Base-by-base conservation (phyloP, 2,329 filamentous ascomycete species). In the Colletotrichum filicis region DNA sequence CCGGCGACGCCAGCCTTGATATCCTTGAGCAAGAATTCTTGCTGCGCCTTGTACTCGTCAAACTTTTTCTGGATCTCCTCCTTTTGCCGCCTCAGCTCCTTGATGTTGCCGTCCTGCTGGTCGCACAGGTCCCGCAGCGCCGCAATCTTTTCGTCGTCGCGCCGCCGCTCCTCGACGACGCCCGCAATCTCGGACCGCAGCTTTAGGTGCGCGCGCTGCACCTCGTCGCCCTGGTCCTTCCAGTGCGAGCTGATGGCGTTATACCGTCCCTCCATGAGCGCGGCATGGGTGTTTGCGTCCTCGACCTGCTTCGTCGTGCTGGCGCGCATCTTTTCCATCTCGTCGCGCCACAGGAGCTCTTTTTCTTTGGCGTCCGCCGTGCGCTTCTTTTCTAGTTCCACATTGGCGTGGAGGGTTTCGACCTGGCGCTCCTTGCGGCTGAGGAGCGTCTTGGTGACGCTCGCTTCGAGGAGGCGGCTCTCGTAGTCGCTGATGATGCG, bases 361-460 rank as follows among this genome's bases (percentile, higher is more conserved):
- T 89, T 87, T 63, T 87, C 86, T 74, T 89, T 86, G 5, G 92
- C 92, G 24, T 87, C 86, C 26, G 86, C 83, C 3, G 92, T 86
- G 75, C 91, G 88, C 76, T 88, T 87, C 79, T 89, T 88, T 82
- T 95, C 93, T 2, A 86, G 81, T 53, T 93, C 91, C 32, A 95
- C 85, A 22, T 90, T 86, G 9, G 87, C 85, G 77, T 92, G 91
- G 72, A 95, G 81, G 57, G 91, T 90, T 75, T 93, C 92, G 55
- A 95, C 89, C 80, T 94, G 93, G 14, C 93, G 89, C 78, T 95
- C 93, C 78, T 94, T 93, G 70, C 93, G 87, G 70, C 91, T 89
- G 32, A 95, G 86, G 8, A 94, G 84, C 16, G 91, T 90, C 80
- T 92, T 92, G 76, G 93, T 94, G 67, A 94, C 91, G 77, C 89